Evolutionary conservation across 2,329 filamentous ascomycete genomes (phyloP), one percentile per base, ranked within the genome.

Genomic region (Pseudogymnoascus destructans): DNA sequence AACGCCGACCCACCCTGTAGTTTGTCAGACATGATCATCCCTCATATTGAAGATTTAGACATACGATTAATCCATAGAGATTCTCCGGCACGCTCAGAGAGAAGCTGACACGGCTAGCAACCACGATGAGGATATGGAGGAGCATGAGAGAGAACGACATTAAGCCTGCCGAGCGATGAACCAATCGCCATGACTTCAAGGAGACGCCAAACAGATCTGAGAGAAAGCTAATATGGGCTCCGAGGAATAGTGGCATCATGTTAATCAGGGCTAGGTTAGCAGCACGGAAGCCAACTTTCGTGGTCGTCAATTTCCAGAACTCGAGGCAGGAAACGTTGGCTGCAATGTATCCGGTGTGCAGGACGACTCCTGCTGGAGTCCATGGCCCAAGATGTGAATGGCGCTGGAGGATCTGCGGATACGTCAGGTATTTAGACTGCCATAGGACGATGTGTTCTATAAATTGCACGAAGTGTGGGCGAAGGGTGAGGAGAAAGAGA

Each of bases 371-470:
- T 35, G 57, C 61, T 61, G 38, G 61, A 60, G 55, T 65, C 63
- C 57, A 67, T 40, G 59, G 61, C 21, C 64, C 59, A 13, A 66
- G 17, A 30, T 62, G 33, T 54, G 58, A 59, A 49, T 64, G 58
- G 58, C 54, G 59, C 27, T 32, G 17, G n/a, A 66, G 23, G 19
- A 67, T 10, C 59, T 64, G 62, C 19, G 58, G 61, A 61, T 68
- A 66, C 35, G 54, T 64, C 2, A 68, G 58, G 60, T 66, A 58
- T 58, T 65, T 63, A 49, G 49, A 63, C 25, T 63, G 59, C 5
- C 58, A 49, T 46, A 63, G 54, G 9, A 55, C 60, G 38, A 66
- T 57, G 60, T 60, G 55, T 17, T 42, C 46, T 8, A 57, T 38
- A 36, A 59, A 42, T 30, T 23, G 46, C 33, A 55, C 35, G 49